Evolutionary conservation across 73 alveolate species (phyloP), one percentile per base, ranked within the genome.

Genomic region (Urostyla sp.): DNA sequence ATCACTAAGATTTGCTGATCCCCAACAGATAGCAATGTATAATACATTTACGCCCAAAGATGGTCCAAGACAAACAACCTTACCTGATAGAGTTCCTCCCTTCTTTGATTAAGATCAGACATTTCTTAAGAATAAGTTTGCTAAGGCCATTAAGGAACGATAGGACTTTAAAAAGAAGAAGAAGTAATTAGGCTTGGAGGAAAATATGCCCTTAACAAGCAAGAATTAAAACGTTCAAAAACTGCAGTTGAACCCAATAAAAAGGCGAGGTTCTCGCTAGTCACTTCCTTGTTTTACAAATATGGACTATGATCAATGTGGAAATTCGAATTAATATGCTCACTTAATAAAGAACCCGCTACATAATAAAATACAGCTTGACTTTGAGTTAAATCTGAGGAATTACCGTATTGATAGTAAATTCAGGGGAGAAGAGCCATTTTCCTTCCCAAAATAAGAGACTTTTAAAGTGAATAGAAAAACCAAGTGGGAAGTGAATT

Each of bases 51-150:
- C n/a, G n/a, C 67, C 20, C 16, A 66, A 44, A 21, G 44, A 66
- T 27, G 80, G 66, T 2, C 26, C 45, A n/a, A 54, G 52, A 40
- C 10, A 44, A 27, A 66, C 80, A 6, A 37, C 80, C 20, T 27
- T 66, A 31, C 45, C 59, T 13, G 80, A 66, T 45, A 37, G 66
- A 18, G 76, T 63, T 40, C 80, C 80, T 5, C 49, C 15, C 27
- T 66, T 66, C 66, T 66, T 43, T 44, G 80, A 66, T 16, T 11
- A 66, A 4, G 80, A 66, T 66, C 37, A 40, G 80, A 15, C 37
- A 26, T 40, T 27, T 13, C 44, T 59, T 59, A 50, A 66, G 21
- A 8, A 35, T 44, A 66, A 66, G 66, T 66, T 66, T 45, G 63
- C 37, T 23, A 66, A 37, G 24, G 36, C 80, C 5, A 66, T 66